phyloP scores from a whole-genome alignment of 306 rosid genomes.

The Mucuna pruriens region DNA sequence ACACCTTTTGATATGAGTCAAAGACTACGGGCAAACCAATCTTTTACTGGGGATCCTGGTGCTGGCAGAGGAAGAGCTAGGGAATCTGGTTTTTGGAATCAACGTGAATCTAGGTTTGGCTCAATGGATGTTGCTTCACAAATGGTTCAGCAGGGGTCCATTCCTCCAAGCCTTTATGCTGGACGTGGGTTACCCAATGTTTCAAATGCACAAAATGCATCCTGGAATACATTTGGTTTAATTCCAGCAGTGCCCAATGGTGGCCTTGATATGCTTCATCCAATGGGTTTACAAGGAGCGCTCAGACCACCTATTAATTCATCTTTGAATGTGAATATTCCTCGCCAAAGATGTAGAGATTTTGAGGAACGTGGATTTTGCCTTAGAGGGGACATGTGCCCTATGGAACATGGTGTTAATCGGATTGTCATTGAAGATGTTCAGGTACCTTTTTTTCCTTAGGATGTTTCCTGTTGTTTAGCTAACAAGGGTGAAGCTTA shows the following conservation, averaged over 20 bases:
- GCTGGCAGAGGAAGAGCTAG: conserved; percentile 94
- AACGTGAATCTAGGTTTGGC: conserved; percentile 78
- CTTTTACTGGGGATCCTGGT: conserved; percentile 64
- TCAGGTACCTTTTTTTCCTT: conserved; percentile 62
- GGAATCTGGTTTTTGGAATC: conserved; percentile 84
- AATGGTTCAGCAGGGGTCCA: conserved; percentile 80
- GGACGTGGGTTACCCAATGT: conserved; percentile 88
- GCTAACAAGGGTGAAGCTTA: conserved; percentile 8
- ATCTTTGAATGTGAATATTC: conserved; percentile 75
- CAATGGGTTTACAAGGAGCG: conserved; percentile 85
- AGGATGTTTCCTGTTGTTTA: conserved; percentile 25
- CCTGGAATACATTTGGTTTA: conserved; percentile 92
- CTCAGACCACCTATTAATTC: conserved; percentile 86
- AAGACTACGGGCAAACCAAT: conserved; percentile 67
- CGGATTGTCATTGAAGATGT: conserved; percentile 99
- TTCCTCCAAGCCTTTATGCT: conserved; percentile 71
- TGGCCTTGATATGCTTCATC: conserved; percentile 82
- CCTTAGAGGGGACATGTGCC: conserved; percentile 99
- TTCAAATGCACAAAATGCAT: conserved; percentile 75
- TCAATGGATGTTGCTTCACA: conserved; percentile 84
- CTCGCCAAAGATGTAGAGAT: conserved; percentile 95
- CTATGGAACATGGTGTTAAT: conserved; percentile 98
- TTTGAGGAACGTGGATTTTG: conserved; percentile 99
- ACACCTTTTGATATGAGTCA: conserved; percentile 70
- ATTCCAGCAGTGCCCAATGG: conserved; percentile 84